Evolutionary conservation across 2,329 filamentous ascomycete genomes (phyloP), one percentile per base, ranked within the genome.

Genomic region (Cordyceps pruinosa): DNA sequence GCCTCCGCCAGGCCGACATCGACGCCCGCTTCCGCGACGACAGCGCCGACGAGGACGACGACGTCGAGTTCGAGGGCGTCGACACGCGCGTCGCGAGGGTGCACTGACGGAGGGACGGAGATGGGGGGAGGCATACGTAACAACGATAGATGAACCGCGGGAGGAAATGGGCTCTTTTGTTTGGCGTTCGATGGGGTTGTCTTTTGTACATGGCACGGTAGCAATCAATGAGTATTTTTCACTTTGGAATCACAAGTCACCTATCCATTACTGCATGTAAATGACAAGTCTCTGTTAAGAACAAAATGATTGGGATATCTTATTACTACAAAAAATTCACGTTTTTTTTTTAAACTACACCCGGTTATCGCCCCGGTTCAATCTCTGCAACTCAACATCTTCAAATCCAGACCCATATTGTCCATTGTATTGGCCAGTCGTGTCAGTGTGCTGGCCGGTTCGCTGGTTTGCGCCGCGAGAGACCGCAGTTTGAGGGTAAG

Each of bases 1-100:
- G 92, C 42, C 77, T 99, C 61, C 75, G 81, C 55, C 82, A 81
- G 68, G 79, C 87, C 64, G 84, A 86, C 60, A 80, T 97, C 15
- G 89, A 96, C 60, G 87, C 85, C 58, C 88, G 88, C 0, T 96
- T 96, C 67, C 84, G 88, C 65, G 86, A 89, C 21, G 84, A 85
- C 57, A 78, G 82, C 8, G 82, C 79, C 46, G 78, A 77, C 42
- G 78, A 81, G 5, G 79, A 81, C 28, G 87, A 90, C 6, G 82
- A 84, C 28, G 61, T 72, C 26, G 75, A 74, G 44, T 67, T 72
- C 57, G 73, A 72, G 41, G 72, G 69, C 8, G 70, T 70, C 42
- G 71, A 71, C 41, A 59, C 59, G 44, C 35, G 53, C 19, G 45
- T 44, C n/a, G 53, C 45, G 35, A 45, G 44, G 15, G 44, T 42